Base-by-base conservation (phyloP, 768 basidiomycete species). In the Royoungia palumana region DNA sequence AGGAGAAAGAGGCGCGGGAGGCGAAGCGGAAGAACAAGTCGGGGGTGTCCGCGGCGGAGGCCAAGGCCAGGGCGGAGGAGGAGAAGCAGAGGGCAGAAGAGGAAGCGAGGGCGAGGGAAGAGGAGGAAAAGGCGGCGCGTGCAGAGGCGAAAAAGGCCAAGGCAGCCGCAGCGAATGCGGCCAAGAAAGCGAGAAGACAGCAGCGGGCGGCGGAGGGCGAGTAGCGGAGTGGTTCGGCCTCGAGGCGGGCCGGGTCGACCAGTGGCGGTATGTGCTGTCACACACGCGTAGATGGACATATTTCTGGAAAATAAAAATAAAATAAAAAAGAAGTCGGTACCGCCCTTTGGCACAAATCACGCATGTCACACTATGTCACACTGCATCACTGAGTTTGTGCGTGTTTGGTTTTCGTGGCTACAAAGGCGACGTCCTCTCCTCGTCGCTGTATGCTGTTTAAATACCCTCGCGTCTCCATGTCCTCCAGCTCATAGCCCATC, bases 1-100 rank as follows among this genome's bases (percentile, higher is more conserved):
- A 95, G 64, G 95, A 98, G 71, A 98, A 97, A 69, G 92, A 88
- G 53, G 89, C 89, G 1, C 78, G 93, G 11, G 93, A 94, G 60
- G 88, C 89, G 32, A 97, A 96, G 77, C 94, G 92, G 75, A 80
- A 80, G 71, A 66, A 60, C 64, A 72, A 75, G 68, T 67, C 67
- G 55, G 70, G 66, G 47, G 47, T 21, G 14, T 63, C 70, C 50
- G 70, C 75, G 25, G 71, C 75, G 10, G 77, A 75, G 46, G 76
- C 70, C 9, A 76, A 81, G 65, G 72, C 68, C 51, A 75, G 75
- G 56, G 76, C 73, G 51, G 78, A 80, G 55, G 73, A 74, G 58
- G 75, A 76, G 36, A 85, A 85, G 67, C 73, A 71, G 28, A 84
- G 83, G 51, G 83, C 78, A 41, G 85, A 83, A 55, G 84, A 82